Conservation (phyloP, 2,329 filamentous ascomycete species). For the Helotiales sp. region DNA sequence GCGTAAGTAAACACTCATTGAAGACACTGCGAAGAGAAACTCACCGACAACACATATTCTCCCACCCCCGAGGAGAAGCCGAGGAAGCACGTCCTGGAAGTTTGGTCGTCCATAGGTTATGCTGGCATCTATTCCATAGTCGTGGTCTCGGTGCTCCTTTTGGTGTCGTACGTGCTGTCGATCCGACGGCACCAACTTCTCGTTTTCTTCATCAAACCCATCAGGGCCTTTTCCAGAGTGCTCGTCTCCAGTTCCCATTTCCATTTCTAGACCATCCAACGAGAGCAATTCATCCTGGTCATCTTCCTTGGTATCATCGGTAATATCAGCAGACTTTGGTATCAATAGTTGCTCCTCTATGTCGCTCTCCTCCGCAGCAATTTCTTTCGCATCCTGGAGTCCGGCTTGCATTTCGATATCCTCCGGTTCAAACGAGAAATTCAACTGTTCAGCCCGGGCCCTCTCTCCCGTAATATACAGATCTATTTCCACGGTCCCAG, state of each 20-base stretch:
- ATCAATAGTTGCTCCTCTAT: neutral
- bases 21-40: neutral
- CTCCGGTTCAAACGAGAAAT: neutral
- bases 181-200: neutral
- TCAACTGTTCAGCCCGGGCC: neutral
- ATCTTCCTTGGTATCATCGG: neutral
- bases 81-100: neutral
- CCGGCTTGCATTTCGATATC: neutral
- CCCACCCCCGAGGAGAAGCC: neutral
- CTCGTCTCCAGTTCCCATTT: neutral
- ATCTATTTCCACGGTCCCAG: neutral
- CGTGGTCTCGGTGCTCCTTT: too few species aligned
- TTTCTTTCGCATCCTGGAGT: neutral
- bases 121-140: neutral
- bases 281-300: neutral
- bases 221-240: neutral
- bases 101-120: neutral
- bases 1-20: neutral
- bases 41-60: conserved; percentile 1
- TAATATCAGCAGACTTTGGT: neutral
- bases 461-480: neutral
- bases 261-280: neutral
- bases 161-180: too few species aligned
- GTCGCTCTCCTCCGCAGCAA: neutral
- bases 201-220: neutral